Evolutionary conservation across 164 flowering plant genomes (phyloP).

Genomic region (Cinnamomum chago): DNA sequence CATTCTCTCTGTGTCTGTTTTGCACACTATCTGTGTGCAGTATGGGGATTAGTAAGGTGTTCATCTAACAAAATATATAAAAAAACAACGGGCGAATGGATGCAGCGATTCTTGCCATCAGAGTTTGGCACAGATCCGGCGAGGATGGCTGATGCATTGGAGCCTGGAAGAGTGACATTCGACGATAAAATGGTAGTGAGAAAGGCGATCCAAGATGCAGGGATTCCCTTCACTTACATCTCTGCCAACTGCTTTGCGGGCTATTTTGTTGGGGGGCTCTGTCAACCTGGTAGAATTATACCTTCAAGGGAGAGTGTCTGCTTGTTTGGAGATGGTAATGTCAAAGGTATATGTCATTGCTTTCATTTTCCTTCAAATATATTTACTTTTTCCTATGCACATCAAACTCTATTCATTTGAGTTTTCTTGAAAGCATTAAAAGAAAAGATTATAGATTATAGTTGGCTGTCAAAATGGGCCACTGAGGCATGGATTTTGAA

Average conservation of each 20-base stretch:
- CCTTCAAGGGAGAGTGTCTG: slow-evolving; percentile 15
- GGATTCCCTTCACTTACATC: slow-evolving; percentile 24
- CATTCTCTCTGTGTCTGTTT: too few relatives aligned
- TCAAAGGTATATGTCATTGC: slow-evolving; percentile 9
- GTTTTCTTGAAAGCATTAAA: too few relatives aligned
- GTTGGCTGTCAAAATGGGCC: too few relatives aligned
- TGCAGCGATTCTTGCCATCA: slow-evolving; percentile 22
- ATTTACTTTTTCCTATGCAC: too few relatives aligned
- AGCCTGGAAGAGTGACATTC: slow-evolving; percentile 22
- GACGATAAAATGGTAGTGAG: slow-evolving; percentile 26
- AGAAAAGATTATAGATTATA: too few relatives aligned
- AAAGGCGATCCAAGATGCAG: slow-evolving; percentile 22
- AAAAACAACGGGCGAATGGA: background rate
- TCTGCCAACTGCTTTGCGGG: slow-evolving; percentile 28
- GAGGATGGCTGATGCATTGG: slow-evolving; percentile 18
- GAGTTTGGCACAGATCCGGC: slow-evolving; percentile 26
- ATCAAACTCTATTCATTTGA: too few relatives aligned
- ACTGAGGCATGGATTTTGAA: too few relatives aligned
- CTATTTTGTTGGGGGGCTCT: slow-evolving; percentile 16
- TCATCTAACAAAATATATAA: background rate
- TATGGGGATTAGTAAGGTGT: too few relatives aligned
- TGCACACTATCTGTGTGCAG: too few relatives aligned
- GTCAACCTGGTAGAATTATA: slow-evolving; percentile 6
- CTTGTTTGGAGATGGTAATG: slow-evolving; percentile 18
- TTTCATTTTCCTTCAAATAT: too few relatives aligned